Conservation (phyloP, 2,329 filamentous ascomycete species). For the Phaeosphaeriaceae sp. region DNA sequence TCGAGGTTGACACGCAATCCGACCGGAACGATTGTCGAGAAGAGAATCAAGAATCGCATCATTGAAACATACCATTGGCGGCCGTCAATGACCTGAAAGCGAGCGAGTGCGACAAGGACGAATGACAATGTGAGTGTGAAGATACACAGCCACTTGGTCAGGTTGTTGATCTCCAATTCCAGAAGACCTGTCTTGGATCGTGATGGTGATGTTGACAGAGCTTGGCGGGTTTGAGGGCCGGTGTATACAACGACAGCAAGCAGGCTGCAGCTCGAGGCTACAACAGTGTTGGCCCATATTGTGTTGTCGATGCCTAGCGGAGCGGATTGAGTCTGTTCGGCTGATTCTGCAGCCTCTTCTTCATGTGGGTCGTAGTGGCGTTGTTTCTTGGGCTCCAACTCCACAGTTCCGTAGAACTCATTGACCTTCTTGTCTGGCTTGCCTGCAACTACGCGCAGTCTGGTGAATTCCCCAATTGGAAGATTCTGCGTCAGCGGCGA, state of each 20-base stretch:
- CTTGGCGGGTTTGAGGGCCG: slow-evolving; percentile 90
- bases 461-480: slow-evolving; percentile 71
- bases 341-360: slow-evolving; percentile 24
- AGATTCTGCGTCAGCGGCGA: slow-evolving; percentile 86
- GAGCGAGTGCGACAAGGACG: slow-evolving; percentile 85
- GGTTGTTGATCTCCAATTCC: slow-evolving; percentile 94
- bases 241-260: slow-evolving; percentile 94
- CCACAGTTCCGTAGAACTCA: slow-evolving; percentile 89
- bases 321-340: slow-evolving; percentile 61
- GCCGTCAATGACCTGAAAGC: slow-evolving; percentile 72
- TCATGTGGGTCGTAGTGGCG: slow-evolving; percentile 57
- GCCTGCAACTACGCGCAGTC: slow-evolving; percentile 76
- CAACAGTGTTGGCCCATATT: slow-evolving; percentile 97
- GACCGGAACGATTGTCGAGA: slow-evolving; percentile 99
- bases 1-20: slow-evolving; percentile 95
- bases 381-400: slow-evolving; percentile 68
- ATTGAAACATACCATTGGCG: slow-evolving; percentile 93
- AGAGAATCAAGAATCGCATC: slow-evolving; percentile 96
- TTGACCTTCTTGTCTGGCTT: slow-evolving; percentile 95
- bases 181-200: slow-evolving; percentile 92
- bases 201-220: slow-evolving; percentile 88
- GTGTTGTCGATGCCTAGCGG: slow-evolving; percentile 95
- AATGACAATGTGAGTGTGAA: slow-evolving; percentile 87
- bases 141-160: slow-evolving; percentile 94
- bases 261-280: slow-evolving; percentile 89